Evolutionary conservation across 768 basidiomycete genomes (phyloP), one percentile per base, ranked within the genome.

Genomic region (Pulveroboletus frians): DNA sequence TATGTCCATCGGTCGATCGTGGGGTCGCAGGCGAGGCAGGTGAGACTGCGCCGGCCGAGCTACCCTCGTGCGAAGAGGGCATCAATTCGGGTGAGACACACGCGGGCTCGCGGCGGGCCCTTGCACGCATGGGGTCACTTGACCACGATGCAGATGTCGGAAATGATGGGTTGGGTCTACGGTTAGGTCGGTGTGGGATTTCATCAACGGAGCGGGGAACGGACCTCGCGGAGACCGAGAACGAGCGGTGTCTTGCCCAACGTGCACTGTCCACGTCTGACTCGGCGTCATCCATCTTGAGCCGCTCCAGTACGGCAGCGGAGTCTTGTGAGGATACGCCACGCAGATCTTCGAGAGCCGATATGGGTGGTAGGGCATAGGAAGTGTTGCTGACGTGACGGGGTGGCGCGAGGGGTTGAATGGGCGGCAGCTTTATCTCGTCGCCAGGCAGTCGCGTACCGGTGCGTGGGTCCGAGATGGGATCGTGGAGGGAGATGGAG

Each of bases 291-390:
- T 82, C 79, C 53, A 76, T 73, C 48, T 72, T 75, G n/a, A 88
- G 66, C 23, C 86, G 75, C 46, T 80, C 71, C 40, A 88, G 66
- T 7, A 88, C 85, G 6, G 83, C 79, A 5, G 81, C 79, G 0
- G 84, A 80, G 60, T 86, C 83, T 32, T 73, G 50, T 52, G 71
- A 64, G 57, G 68, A 62, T 18, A 76, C 66, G 3, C 80, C 79
- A 9, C 81, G 73, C 42, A 82, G 62, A 51, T 80, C 79, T 62
- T 86, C 85, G 56, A 89, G 67, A 0, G 83, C 79, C 7, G 84
- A 81, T 48, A 86, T 85, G 1, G 84, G 83, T 1, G 84, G 85
- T 4, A 86, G 61, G 2, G 82, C 78, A 52, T 82, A 83, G 2
- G 71, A 67, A 2, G 74, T 64, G 14, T 66, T 65, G 23, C 58